Evolutionary conservation across 129 eudicot species (phyloP).

Genomic region (Gnaphalium uliginosum): DNA sequence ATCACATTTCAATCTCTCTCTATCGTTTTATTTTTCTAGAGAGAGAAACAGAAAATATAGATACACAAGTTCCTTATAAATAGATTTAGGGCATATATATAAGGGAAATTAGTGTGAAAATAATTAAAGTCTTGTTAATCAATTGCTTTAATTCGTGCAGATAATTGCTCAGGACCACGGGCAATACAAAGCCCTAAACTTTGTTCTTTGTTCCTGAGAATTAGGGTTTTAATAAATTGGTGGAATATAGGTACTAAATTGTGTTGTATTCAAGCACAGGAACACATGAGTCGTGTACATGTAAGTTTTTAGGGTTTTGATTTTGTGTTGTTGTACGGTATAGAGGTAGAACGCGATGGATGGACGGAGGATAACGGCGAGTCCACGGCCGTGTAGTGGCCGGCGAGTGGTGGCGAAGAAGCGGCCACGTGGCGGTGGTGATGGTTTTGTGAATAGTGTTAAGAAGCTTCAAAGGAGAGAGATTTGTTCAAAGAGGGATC

Average conservation of each 20-base stretch:
- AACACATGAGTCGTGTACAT: not conserved
- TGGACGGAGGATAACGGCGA: slow-evolving; percentile 91
- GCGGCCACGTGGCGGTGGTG: slow-evolving; percentile 69
- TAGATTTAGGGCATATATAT: slow-evolving; percentile 32
- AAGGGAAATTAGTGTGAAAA: slow-evolving; percentile 13
- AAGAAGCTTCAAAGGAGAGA: slow-evolving; percentile 96
- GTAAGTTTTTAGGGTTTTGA: slow-evolving; percentile 23
- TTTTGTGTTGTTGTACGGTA: slow-evolving; percentile 18
- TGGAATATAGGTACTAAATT: not conserved
- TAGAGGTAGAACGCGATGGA: slow-evolving; percentile 52
- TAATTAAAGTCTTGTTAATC: slow-evolving; percentile 2
- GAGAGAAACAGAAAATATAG: slow-evolving; percentile 20
- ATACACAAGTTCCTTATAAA: not conserved
- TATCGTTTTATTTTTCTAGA: slow-evolving; percentile 14
- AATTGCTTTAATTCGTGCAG: slow-evolving; percentile 5
- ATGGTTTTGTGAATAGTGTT: slow-evolving; percentile 94
- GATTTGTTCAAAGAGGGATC: slow-evolving; percentile 84
- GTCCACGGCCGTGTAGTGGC: slow-evolving; percentile 76
- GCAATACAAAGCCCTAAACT: slow-evolving; percentile 31
- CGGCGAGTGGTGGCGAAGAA: slow-evolving; percentile 96
- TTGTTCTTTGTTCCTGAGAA: slow-evolving; percentile 22
- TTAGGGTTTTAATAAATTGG: slow-evolving; percentile 20
- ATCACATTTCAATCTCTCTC: slow-evolving; percentile 11
- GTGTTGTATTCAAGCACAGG: slow-evolving; percentile 9
- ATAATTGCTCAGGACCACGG: slow-evolving; percentile 19